phyloP scores from a whole-genome alignment of 2,329 filamentous ascomycete genomes.

The Cryphonectria japonica region DNA sequence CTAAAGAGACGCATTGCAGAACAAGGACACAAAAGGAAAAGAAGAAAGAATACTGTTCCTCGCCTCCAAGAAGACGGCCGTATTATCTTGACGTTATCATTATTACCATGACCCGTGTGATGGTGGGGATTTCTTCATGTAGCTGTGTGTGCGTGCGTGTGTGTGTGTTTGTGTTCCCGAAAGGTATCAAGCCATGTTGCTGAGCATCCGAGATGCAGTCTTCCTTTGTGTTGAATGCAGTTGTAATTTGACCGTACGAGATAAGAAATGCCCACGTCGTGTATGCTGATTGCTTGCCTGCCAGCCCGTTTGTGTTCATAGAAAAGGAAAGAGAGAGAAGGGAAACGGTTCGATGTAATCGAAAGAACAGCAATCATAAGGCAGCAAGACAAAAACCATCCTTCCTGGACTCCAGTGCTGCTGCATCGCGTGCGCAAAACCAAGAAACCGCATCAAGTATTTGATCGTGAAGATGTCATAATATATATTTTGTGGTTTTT shows the following conservation, averaged over 20 bases:
- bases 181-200: neutral
- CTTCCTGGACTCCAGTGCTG: neutral
- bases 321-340: neutral
- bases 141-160: neutral
- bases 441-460: neutral
- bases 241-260: neutral
- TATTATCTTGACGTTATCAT: neutral
- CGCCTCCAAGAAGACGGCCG: neutral
- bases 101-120: neutral
- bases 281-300: conserved; percentile 2
- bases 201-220: neutral
- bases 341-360: neutral
- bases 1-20: neutral
- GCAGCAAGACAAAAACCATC: neutral
- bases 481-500: conserved; percentile 3
- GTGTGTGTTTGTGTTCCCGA: neutral
- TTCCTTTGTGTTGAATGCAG: neutral
- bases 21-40: neutral
- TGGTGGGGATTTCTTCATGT: neutral
- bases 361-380: neutral
- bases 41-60: neutral
- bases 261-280: neutral
- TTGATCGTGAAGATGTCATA: conserved; percentile 2
- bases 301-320: neutral
- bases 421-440: neutral